Conservation (phyloP, 2,329 filamentous ascomycete genomes). For the Penicillium sp. region DNA sequence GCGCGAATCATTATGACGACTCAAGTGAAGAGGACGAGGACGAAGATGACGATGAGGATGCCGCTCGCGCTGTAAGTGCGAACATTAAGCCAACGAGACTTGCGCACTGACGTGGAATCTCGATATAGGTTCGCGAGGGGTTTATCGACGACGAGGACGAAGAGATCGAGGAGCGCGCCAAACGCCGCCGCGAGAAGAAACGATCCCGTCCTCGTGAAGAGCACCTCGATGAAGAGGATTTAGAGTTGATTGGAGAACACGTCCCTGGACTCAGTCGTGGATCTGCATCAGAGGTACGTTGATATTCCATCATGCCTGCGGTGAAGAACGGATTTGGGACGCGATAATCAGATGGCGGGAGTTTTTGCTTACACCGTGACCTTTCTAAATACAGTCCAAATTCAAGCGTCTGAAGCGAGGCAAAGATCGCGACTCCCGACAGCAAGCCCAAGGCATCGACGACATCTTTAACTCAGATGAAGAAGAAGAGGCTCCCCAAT, state of each 20-base stretch:
- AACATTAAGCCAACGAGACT: not conserved
- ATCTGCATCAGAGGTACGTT: slow-evolving; percentile 66
- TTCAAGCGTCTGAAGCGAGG: slow-evolving; percentile 97
- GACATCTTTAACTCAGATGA: slow-evolving; percentile 97
- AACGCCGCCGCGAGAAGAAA: slow-evolving; percentile 63
- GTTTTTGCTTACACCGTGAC: slow-evolving; percentile 12
- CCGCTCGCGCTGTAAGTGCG: slow-evolving; percentile 66
- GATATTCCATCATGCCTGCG: not conserved
- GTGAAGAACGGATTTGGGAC: not conserved
- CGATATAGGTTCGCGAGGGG: slow-evolving; percentile 75
- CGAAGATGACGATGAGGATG: slow-evolving; percentile 88
- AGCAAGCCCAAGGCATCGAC: slow-evolving; percentile 71
- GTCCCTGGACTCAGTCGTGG: slow-evolving; percentile 69
- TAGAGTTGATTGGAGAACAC: slow-evolving; percentile 88
- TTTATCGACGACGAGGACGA: slow-evolving; percentile 96
- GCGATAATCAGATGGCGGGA: no score
- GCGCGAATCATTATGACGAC: slow-evolving; percentile 63
- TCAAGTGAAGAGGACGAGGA: slow-evolving; percentile 92
- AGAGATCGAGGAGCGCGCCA: slow-evolving; percentile 68
- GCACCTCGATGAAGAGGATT: slow-evolving; percentile 86
- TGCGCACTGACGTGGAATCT: slow-evolving; percentile 17
- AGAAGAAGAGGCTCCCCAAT: slow-evolving; percentile 64
- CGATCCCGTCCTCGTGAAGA: slow-evolving; percentile 81
- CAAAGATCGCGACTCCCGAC: slow-evolving; percentile 60
- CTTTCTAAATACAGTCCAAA: slow-evolving; percentile 64